phyloP scores from a whole-genome alignment of 345 rosid genomes.

The Dipteronia dyeriana region DNA sequence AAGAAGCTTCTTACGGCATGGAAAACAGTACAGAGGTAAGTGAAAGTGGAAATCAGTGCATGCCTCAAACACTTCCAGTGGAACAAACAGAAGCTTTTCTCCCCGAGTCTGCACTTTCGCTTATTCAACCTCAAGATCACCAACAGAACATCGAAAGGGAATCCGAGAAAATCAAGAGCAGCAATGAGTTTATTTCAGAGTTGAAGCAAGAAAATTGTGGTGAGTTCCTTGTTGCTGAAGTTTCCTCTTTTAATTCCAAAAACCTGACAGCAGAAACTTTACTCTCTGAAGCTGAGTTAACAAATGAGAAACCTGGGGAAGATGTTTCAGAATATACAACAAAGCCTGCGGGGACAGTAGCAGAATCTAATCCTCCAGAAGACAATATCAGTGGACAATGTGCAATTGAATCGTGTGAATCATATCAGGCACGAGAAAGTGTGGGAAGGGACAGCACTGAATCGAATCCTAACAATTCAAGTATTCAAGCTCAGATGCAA shows the following conservation, averaged over 20 bases:
- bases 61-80: constrained; percentile 8
- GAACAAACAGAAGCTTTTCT: constrained; percentile 18
- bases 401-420: constrained; percentile 15
- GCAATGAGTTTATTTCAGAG: constrained; percentile 18
- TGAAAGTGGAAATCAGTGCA: constrained; percentile 1
- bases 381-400: constrained; percentile 13
- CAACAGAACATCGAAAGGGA: constrained; percentile 12
- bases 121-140: constrained; percentile 16
- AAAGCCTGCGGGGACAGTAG: not conserved
- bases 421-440: constrained; percentile 22
- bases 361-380: constrained; percentile 8
- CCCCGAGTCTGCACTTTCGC: not conserved
- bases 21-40: constrained; percentile 3
- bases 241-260: constrained; percentile 18
- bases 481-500: constrained; percentile 32
- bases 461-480: constrained; percentile 32
- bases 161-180: constrained; percentile 10
- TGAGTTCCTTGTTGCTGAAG: constrained; percentile 19
- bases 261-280: constrained; percentile 11
- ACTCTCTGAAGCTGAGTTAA: constrained; percentile 6
- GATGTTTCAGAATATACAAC: constrained; percentile 2
- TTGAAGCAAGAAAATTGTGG: constrained; percentile 16
- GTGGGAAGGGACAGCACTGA: constrained; percentile 37
- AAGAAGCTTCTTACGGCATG: constrained; percentile 1
- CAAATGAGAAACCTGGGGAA: constrained; percentile 16